phyloP scores from a whole-genome alignment of 2,329 filamentous ascomycete species.

The Aspergillus fijiensis region DNA sequence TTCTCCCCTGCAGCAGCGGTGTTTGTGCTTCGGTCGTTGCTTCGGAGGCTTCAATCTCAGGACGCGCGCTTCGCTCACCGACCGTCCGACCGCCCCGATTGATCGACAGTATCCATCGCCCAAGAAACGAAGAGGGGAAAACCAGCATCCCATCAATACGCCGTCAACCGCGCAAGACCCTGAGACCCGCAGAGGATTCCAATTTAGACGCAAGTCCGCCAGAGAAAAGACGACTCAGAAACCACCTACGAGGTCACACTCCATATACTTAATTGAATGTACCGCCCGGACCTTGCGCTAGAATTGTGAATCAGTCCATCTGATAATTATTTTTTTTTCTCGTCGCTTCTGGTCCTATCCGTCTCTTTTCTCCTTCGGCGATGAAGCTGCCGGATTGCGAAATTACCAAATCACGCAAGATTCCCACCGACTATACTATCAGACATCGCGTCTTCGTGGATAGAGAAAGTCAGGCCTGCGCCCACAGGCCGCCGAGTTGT shows the following conservation, averaged over 20 bases:
- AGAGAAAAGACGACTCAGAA: neutral
- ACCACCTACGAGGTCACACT: neutral
- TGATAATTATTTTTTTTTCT: neutral
- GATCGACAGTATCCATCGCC: conserved; percentile 5
- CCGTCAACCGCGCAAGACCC: conserved; percentile 1
- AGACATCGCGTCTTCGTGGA: conserved; percentile 7
- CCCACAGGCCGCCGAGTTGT: conserved; percentile 16
- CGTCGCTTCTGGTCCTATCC: neutral
- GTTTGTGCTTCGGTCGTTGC: conserved; percentile 7
- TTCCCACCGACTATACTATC: conserved; percentile 6
- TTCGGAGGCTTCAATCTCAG: conserved; percentile 5
- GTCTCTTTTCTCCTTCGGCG: conserved; percentile 9
- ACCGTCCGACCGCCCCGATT: conserved; percentile 9
- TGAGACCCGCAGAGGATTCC: neutral
- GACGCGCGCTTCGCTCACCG: conserved; percentile 9
- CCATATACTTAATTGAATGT: conserved; percentile 1
- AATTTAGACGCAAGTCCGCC: neutral
- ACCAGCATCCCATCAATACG: neutral
- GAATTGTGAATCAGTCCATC: neutral
- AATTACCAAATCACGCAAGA: conserved; percentile 12
- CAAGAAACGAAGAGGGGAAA: conserved; percentile 1
- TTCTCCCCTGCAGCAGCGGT: conserved; percentile 10
- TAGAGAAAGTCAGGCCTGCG: conserved; percentile 5
- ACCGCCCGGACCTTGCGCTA: conserved; percentile 4
- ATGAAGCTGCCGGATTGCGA: conserved; percentile 16